phyloP scores from a whole-genome alignment of 495 filamentous ascomycete genomes.

The Hypoxylon lienhwacheense region DNA sequence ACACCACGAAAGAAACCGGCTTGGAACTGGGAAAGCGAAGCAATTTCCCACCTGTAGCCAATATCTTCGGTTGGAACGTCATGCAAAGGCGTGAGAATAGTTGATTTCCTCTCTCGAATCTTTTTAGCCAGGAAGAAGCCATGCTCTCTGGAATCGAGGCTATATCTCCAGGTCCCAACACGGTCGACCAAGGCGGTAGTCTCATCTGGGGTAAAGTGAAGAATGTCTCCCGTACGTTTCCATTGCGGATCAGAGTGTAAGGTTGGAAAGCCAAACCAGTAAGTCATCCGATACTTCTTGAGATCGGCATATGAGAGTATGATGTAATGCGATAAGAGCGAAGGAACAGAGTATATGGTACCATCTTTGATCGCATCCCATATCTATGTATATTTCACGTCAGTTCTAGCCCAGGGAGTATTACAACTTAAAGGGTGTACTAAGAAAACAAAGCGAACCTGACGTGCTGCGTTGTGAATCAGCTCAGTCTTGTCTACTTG shows the following conservation, averaged over 20 bases:
- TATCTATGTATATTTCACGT: conserved; percentile 58
- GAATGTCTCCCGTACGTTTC: conserved; percentile 55
- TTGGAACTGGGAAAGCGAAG: conserved; percentile 75
- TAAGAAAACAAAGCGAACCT: conserved; percentile 53
- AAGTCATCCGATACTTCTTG: conserved; percentile 92
- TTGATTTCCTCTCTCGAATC: conserved; percentile 39
- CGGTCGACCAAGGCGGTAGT: conserved; percentile 72
- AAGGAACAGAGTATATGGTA: conserved; percentile 91
- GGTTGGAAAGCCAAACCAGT: conserved; percentile 94
- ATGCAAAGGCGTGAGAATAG: conserved; percentile 7
- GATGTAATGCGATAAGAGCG: conserved; percentile 81
- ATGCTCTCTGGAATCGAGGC: conserved; percentile 75
- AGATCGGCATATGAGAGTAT: conserved; percentile 94
- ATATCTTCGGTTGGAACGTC: conserved; percentile 48
- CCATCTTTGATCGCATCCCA: conserved; percentile 97
- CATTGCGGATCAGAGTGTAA: conserved; percentile 85
- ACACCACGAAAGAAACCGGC: conserved; percentile 79
- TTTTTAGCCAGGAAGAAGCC: conserved; percentile 93
- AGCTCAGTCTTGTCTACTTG: conserved; percentile 71
- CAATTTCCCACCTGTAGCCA: conserved; percentile 73
- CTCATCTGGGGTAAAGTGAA: conserved; percentile 63
- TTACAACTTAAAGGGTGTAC: not conserved
- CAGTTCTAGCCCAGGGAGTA: not conserved
- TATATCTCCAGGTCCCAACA: conserved; percentile 84
- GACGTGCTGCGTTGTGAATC: conserved; percentile 71